phyloP scores from a whole-genome alignment of 176 grass and related monocot species.

The Juncus inflexus region DNA sequence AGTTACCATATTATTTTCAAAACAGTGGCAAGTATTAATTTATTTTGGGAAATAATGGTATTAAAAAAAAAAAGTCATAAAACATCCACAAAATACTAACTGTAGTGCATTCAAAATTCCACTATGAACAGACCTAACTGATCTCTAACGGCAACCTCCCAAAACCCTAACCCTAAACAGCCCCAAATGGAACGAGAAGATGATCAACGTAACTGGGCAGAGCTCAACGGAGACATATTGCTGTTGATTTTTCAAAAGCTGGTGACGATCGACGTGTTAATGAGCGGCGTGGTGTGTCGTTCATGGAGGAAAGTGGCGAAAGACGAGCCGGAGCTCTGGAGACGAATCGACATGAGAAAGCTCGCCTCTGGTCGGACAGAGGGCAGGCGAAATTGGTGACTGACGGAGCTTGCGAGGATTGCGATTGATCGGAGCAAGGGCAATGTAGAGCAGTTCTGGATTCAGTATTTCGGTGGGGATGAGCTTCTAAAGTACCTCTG shows the following conservation, averaged over 20 bases:
- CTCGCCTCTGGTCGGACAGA: neutral
- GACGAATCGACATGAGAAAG: constrained; percentile 17
- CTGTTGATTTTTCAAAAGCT: constrained; percentile 15
- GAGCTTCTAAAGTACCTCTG: neutral
- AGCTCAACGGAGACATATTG: constrained; percentile 11
- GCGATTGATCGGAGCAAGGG: constrained; percentile 15
- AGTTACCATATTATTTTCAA: too few species aligned
- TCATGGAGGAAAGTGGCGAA: constrained; percentile 19
- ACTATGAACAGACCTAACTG: too few species aligned
- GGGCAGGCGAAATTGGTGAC: too few species aligned
- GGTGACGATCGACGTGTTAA: constrained; percentile 14
- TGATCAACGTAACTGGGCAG: constrained; percentile 18
- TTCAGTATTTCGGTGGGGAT: neutral
- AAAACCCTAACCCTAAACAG: too few species aligned
- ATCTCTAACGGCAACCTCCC: too few species aligned
- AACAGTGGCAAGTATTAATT: too few species aligned
- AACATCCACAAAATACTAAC: too few species aligned
- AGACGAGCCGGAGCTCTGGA: constrained; percentile 20
- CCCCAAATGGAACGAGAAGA: constrained; percentile 3
- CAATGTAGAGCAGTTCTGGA: constrained; percentile 23
- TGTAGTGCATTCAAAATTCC: too few species aligned
- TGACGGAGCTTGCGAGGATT: neutral
- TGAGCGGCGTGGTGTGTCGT: constrained; percentile 4
- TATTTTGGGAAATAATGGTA: too few species aligned
- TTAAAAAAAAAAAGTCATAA: too few species aligned